phyloP scores from a whole-genome alignment of 257 asterid genomes.

The Solanum lycopersicoides region DNA sequence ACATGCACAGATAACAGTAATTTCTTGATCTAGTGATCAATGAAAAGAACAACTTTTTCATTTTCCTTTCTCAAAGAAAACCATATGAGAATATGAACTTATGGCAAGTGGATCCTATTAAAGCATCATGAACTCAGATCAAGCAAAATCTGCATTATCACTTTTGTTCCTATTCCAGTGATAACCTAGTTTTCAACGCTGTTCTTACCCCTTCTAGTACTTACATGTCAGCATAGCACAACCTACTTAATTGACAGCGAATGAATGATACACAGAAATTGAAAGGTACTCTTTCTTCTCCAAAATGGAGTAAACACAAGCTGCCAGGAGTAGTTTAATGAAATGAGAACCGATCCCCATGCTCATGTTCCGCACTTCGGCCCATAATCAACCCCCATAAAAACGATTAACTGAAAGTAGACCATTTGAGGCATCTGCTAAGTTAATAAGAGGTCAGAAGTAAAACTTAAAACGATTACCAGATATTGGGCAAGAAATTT shows the following conservation, averaged over 20 bases:
- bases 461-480: not conserved
- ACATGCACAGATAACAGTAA: not conserved
- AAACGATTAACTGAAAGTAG: not conserved
- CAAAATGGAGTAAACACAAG: not conserved
- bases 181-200: not conserved
- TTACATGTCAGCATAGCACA: not conserved
- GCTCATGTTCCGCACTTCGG: not conserved
- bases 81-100: not conserved
- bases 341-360: not conserved
- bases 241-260: not conserved
- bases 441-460: not conserved
- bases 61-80: not conserved
- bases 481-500: not conserved
- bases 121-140: not conserved
- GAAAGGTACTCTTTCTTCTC: not conserved
- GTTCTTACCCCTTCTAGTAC: not conserved
- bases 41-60: not conserved
- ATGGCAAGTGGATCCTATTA: not conserved
- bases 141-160: not conserved
- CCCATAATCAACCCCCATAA: not conserved
- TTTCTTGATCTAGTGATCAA: not conserved
- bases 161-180: not conserved
- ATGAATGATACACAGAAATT: not conserved
- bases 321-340: not conserved
- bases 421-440: not conserved